Conservation (phyloP, 176 grass and related monocot genomes). For the Musa acuminata region DNA sequence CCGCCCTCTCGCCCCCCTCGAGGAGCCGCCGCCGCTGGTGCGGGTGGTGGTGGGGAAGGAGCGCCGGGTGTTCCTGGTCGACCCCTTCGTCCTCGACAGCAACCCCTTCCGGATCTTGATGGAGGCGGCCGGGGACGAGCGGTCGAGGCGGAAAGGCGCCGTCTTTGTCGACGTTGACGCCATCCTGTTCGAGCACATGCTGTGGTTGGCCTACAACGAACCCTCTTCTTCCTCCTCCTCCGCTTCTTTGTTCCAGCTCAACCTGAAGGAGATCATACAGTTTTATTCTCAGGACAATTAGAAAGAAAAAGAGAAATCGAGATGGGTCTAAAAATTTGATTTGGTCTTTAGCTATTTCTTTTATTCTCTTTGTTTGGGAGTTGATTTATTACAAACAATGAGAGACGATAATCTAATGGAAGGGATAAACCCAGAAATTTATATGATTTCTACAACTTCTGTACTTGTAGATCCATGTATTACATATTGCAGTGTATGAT, state of each 20-base stretch:
- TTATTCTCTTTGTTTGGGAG: too few species aligned
- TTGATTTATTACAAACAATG: too few species aligned
- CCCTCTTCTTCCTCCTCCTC: constrained; percentile 7
- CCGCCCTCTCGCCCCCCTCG: constrained; percentile 23
- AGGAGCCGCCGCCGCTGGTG: constrained; percentile 19
- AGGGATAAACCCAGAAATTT: too few species aligned
- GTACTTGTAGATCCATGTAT: too few species aligned
- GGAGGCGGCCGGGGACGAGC: constrained; percentile 40
- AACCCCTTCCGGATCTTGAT: constrained; percentile 73
- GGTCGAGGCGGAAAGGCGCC: constrained; percentile 12
- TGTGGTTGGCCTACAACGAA: constrained; percentile 67
- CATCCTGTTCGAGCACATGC: constrained; percentile 90
- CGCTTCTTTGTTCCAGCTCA: constrained; percentile 40
- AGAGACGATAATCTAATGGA: too few species aligned
- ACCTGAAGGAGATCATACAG: constrained; percentile 89
- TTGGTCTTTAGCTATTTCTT: too few species aligned
- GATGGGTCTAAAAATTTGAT: too few species aligned
- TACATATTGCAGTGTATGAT: too few species aligned
- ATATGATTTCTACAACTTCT: too few species aligned
- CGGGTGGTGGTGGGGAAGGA: constrained; percentile 84
- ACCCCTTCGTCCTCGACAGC: constrained; percentile 66
- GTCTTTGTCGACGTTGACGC: constrained; percentile 78
- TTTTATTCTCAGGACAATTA: constrained; percentile 74
- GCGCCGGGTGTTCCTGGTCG: constrained; percentile 60
- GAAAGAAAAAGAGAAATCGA: not conserved